phyloP scores from a whole-genome alignment of 176 grass and related monocot species.

The Oryza glaberrima region DNA sequence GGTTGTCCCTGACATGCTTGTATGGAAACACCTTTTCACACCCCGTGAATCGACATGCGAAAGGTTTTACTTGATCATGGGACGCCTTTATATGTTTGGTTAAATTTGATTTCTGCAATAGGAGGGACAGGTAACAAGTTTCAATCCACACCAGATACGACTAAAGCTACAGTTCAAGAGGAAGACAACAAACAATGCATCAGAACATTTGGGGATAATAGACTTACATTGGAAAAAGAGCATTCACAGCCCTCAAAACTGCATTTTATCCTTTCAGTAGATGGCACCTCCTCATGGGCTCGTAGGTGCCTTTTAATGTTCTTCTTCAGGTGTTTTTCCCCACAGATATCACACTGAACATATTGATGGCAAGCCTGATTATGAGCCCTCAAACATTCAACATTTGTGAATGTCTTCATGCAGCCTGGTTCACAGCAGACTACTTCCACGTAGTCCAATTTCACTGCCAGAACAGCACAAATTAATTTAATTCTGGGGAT shows the following conservation, averaged over 20 bases:
- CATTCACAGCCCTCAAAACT: constrained; percentile 45
- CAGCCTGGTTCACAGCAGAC: constrained; percentile 66
- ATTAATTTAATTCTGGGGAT: not conserved
- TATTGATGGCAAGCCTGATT: constrained; percentile 53
- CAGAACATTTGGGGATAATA: not conserved
- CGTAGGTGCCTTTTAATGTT: constrained; percentile 62
- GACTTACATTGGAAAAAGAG: constrained; percentile 68
- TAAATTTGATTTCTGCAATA: constrained; percentile 70
- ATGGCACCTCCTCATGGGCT: constrained; percentile 5
- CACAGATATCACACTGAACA: constrained; percentile 57
- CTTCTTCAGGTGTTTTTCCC: constrained; percentile 63
- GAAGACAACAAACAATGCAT: not conserved
- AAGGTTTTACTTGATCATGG: constrained; percentile 49
- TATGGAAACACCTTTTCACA: constrained; percentile 57
- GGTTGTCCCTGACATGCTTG: constrained; percentile 65
- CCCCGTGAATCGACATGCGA: constrained; percentile 14
- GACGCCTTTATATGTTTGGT: constrained; percentile 55
- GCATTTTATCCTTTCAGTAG: constrained; percentile 54
- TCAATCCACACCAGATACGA: not conserved
- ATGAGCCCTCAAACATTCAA: constrained; percentile 58
- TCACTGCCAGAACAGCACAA: constrained; percentile 40
- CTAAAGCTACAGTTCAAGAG: not conserved
- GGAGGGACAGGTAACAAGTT: not conserved
- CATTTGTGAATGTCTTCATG: constrained; percentile 67
- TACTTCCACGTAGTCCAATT: constrained; percentile 69